phyloP scores from a whole-genome alignment of 2,329 filamentous ascomycete species.

The Colletotrichum salicis region DNA sequence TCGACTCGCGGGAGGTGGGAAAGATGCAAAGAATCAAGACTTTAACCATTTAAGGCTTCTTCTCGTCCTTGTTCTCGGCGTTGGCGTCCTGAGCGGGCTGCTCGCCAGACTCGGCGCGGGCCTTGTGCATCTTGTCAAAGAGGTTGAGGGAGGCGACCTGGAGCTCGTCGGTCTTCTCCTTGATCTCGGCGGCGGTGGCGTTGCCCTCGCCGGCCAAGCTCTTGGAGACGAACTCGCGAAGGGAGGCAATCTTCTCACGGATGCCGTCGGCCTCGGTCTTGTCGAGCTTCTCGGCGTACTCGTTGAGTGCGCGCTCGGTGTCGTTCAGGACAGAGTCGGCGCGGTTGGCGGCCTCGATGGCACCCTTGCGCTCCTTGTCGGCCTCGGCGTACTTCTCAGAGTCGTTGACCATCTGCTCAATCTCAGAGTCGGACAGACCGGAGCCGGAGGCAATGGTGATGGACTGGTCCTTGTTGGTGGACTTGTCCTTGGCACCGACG shows the following conservation, averaged over 20 bases:
- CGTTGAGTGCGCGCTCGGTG: constrained; percentile 97
- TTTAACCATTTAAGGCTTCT: constrained; percentile 66
- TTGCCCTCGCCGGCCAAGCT: constrained; percentile 91
- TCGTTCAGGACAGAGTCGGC: constrained; percentile 97
- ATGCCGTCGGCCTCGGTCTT: constrained; percentile 94
- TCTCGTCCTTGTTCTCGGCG: constrained; percentile 75
- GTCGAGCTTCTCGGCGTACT: constrained; percentile 95
- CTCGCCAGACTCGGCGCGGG: constrained; percentile 75
- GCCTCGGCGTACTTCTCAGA: constrained; percentile 95
- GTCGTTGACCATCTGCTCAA: constrained; percentile 96
- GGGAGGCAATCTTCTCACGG: constrained; percentile 88
- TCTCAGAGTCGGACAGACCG: constrained; percentile 93
- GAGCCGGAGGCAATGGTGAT: constrained; percentile 99
- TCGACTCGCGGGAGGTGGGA: not conserved
- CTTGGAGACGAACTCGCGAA: constrained; percentile 92
- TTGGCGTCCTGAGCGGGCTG: constrained; percentile 70
- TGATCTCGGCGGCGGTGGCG: constrained; percentile 90
- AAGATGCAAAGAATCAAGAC: constrained; percentile 40
- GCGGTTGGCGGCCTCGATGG: constrained; percentile 97
- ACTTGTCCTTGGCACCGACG: constrained; percentile 98
- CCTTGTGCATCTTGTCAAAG: constrained; percentile 99
- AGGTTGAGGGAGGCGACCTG: constrained; percentile 95
- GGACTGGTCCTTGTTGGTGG: constrained; percentile 98
- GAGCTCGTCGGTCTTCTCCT: constrained; percentile 98
- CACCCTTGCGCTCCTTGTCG: constrained; percentile 95